phyloP scores from a whole-genome alignment of 768 basidiomycete species.

The Hypholoma sublateritium region DNA sequence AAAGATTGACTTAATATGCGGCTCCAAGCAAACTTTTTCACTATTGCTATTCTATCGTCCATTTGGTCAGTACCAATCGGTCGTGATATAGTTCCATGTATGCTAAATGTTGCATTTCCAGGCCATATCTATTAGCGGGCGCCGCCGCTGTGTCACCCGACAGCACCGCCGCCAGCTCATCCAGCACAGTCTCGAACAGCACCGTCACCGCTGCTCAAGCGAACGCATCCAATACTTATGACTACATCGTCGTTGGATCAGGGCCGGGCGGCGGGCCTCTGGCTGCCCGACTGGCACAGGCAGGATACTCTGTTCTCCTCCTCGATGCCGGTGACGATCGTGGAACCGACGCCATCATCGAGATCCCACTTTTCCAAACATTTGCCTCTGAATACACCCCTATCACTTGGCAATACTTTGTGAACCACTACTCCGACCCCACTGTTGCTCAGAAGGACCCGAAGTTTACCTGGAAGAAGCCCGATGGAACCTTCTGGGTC shows the following conservation, averaged over 20 bases:
- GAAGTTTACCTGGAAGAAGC: conserved; percentile 8
- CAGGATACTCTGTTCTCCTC: conserved; percentile 8
- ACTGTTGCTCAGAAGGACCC: conserved; percentile 2
- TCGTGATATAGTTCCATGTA: not conserved
- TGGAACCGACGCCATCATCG: conserved; percentile 2
- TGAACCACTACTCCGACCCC: conserved; percentile 7
- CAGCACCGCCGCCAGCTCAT: not conserved
- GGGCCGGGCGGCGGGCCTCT: conserved; percentile 10
- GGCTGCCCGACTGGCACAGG: conserved; percentile 8
- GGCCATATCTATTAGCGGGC: not conserved
- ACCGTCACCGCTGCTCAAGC: not conserved
- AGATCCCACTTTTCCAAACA: conserved; percentile 2
- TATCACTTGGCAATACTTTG: conserved; percentile 8
- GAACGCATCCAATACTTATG: not conserved
- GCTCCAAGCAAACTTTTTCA: not conserved
- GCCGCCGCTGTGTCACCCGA: not conserved
- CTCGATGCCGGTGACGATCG: conserved; percentile 10
- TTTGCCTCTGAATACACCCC: conserved; percentile 7
- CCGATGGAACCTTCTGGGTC: conserved; percentile 6
- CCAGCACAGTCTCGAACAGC: not conserved
- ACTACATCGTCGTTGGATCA: conserved; percentile 8
- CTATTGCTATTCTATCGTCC: not conserved
- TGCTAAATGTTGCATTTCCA: not conserved
- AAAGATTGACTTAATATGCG: not conserved
- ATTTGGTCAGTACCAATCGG: not conserved